A percentile compares a stretch with the other conserved stretches of the same genome.
Evolutionary conservation across 768 basidiomycete species (phyloP).

Genomic region (Galerina marginata): DNA sequence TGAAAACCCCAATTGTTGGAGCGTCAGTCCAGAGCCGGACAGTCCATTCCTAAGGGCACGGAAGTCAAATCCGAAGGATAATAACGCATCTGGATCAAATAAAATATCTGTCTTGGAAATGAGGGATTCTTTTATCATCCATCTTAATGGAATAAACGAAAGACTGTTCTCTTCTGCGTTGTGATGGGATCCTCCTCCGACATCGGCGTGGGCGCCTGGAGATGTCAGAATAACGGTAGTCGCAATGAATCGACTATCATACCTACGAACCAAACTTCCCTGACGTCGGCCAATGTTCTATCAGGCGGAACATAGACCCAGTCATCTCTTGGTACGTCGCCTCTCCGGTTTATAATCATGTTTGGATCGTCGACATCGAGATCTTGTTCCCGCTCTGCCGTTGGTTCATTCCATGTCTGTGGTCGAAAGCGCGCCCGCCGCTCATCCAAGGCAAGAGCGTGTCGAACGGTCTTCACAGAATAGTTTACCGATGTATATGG

Average conservation of each 20-base stretch:
- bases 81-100: constrained; percentile 25
- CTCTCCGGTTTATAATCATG: background rate
- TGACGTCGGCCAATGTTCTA: constrained; percentile 8
- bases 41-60: background rate
- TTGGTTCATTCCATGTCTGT: constrained; percentile 15
- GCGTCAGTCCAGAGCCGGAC: background rate
- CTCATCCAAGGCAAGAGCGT: constrained; percentile 22
- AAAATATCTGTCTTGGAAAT: constrained; percentile 22
- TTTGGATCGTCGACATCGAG: constrained; percentile 19
- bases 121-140: constrained; percentile 37
- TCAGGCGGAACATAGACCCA: constrained; percentile 12
- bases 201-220: constrained; percentile 10
- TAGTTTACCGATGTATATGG: constrained; percentile 20
- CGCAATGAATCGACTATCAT: background rate
- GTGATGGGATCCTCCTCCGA: constrained; percentile 28
- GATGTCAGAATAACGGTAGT: too few species aligned
- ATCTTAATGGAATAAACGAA: constrained; percentile 31
- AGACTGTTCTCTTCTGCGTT: constrained; percentile 25
- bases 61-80: constrained; percentile 25
- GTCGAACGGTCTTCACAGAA: constrained; percentile 15
- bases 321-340: background rate
- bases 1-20: too few species aligned
- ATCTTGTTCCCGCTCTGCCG: constrained; percentile 14
- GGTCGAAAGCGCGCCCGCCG: constrained; percentile 16
- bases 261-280: constrained; percentile 20